phyloP scores from a whole-genome alignment of 306 rosid species.

The Prosopis cineraria region DNA sequence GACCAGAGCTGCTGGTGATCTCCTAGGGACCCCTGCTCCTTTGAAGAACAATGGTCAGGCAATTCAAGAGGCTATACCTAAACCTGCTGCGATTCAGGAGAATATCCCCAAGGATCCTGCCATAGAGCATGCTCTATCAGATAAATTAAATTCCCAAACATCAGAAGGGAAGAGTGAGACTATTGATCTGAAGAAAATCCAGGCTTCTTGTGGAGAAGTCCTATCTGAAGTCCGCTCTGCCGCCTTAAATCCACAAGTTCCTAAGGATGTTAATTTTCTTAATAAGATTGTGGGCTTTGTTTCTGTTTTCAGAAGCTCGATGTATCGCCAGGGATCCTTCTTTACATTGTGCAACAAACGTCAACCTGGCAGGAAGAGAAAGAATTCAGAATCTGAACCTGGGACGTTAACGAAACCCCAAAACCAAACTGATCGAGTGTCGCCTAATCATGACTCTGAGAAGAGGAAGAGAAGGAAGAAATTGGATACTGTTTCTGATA shows the following conservation, averaged over 20 bases:
- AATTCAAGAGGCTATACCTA: constrained; percentile 30
- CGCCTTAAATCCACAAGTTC: constrained; percentile 48
- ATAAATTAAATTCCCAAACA: constrained; percentile 36
- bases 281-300: constrained; percentile 48
- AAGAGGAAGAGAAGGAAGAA: constrained; percentile 39
- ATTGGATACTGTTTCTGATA: constrained; percentile 22
- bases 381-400: constrained; percentile 45
- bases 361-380: constrained; percentile 56
- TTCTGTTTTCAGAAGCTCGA: constrained; percentile 56
- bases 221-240: constrained; percentile 47
- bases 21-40: constrained; percentile 28
- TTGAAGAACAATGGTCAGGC: constrained; percentile 28
- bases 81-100: constrained; percentile 32
- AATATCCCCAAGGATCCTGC: constrained; percentile 28
- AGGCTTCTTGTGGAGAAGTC: constrained; percentile 45
- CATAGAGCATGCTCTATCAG: constrained; percentile 25
- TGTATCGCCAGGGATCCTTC: constrained; percentile 51
- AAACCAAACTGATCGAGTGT: constrained; percentile 22
- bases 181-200: constrained; percentile 50
- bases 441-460: constrained; percentile 36
- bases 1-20: constrained; percentile 34
- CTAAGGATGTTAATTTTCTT: constrained; percentile 32
- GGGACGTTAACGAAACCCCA: constrained; percentile 31
- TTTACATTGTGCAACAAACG: constrained; percentile 38
- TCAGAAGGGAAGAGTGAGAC: constrained; percentile 32